Percentiles rank a stretch among this genome's conserved stretches.
Evolutionary conservation across 371 early-diverging fungal genomes (phyloP).

Genomic region (Massospora cicadina): DNA sequence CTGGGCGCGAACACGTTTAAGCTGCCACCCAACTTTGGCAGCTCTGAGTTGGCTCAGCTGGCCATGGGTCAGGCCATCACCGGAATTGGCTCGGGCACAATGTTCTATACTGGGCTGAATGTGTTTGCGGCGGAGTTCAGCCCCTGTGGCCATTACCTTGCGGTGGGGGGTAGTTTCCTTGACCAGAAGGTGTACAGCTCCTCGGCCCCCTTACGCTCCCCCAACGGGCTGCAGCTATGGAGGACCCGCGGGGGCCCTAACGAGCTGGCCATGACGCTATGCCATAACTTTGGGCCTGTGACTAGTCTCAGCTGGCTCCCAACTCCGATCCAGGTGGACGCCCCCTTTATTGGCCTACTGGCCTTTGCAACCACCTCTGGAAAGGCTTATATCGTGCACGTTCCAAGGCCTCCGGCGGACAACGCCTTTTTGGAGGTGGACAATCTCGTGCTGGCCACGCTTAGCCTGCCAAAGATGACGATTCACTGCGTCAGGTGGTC

Average conservation of each 20-base stretch:
- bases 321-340: neutral
- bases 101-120: neutral
- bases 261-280: neutral
- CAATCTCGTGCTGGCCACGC: neutral
- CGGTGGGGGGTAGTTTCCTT: neutral
- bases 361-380: neutral
- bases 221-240: neutral
- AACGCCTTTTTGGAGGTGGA: neutral
- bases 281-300: neutral
- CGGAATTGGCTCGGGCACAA: neutral
- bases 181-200: neutral
- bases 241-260: neutral
- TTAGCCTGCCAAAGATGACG: neutral
- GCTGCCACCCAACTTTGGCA: neutral
- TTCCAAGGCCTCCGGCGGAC: neutral
- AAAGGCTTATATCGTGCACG: neutral
- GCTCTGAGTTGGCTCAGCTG: neutral
- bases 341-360: neutral
- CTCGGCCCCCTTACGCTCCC: neutral
- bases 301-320: neutral
- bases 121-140: neutral
- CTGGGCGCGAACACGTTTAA: neutral
- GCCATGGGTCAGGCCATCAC: neutral
- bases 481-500: neutral
- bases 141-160: neutral